Base-by-base conservation (phyloP, 2,329 filamentous ascomycete genomes). In the Alternaria triticimaculans region DNA sequence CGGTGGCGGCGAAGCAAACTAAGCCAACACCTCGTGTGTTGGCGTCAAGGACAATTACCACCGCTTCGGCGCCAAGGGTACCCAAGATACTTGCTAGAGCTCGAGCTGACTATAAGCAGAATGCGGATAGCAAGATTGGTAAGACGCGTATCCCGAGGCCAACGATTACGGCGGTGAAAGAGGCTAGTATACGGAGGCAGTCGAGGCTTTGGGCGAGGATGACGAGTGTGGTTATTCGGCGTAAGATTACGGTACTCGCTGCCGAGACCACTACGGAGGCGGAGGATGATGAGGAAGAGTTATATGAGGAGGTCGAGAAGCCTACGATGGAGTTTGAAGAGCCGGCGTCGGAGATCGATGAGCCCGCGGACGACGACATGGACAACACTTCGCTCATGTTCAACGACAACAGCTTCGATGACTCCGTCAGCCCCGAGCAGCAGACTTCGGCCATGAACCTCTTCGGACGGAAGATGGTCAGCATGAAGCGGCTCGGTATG, bases 341-440 rank as follows among this genome's bases (percentile, higher is more conserved):
- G n/a, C 37, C n/a, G n/a, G 37, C 37, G n/a, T 41, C 37, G 37
- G 37, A 41, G 37, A 41, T 41, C 5, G 5, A 10, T 18, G 26
- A 37, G 26, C 7, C 26, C 20, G 41, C 55, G 23, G 11, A 18
- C 33, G 43, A 20, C 33, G 45, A 53, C 7, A 48, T 53, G 12
- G 60, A 58, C n/a, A 28, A 58, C 43, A 58, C 37, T 26, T 50
- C 41, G 15, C 28, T 63, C 48, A 21, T 66, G 28, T 58, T 63
- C 54, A 33, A 58, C 18, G 64, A 66, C 25, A 20, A 54, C 37
- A 66, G 60, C 33, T 66, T 61, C 53, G 53, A 66, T 10, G 64
- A 63, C 48, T 37, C 46, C 20, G 21, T 60, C 12, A 45, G 51
- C 25, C 49, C 45, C 6, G 18, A 57, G 28, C 46, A 51, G 9